phyloP scores from a whole-genome alignment of 2,329 filamentous ascomycete genomes.

The Beauveria australis region DNA sequence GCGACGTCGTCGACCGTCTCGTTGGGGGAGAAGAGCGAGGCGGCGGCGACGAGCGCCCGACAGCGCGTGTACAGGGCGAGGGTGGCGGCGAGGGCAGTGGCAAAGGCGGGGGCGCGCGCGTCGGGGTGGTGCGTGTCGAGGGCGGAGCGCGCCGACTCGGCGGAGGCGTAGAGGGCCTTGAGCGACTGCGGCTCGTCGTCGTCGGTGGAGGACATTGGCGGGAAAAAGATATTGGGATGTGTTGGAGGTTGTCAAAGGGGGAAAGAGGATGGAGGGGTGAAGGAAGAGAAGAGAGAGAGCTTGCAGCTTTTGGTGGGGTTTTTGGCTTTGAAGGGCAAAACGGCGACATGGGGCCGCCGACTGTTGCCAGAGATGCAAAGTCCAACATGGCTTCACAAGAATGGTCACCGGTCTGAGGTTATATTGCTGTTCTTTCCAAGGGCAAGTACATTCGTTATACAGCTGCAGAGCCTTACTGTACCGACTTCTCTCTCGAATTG shows the following conservation, averaged over 20 bases:
- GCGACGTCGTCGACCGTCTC: slow-evolving; percentile 81
- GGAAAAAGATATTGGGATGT: neutral
- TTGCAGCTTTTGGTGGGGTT: slow-evolving; percentile 5
- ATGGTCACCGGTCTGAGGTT: no score
- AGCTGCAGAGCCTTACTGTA: no score
- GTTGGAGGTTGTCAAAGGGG: neutral
- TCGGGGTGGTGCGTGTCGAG: slow-evolving; percentile 58
- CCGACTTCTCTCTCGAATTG: no score
- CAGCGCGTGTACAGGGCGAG: slow-evolving; percentile 68
- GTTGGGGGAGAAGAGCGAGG: slow-evolving; percentile 85
- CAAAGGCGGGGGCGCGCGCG: slow-evolving; percentile 57
- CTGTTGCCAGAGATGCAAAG: neutral
- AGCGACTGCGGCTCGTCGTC: slow-evolving; percentile 39
- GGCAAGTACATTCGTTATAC: no score
- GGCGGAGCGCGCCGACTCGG: slow-evolving; percentile 42
- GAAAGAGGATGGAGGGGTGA: neutral
- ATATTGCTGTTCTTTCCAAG: no score
- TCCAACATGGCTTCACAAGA: no score
- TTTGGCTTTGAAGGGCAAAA: neutral
- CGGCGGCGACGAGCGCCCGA: slow-evolving; percentile 55
- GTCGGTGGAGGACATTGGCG: slow-evolving; percentile 23
- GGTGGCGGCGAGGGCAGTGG: slow-evolving; percentile 56
- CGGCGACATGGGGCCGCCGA: neutral
- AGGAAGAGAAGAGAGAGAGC: neutral
- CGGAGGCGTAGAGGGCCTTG: slow-evolving; percentile 39